Conservation (phyloP, 352 stramenopile species). For the Plasmopara muralis region DNA sequence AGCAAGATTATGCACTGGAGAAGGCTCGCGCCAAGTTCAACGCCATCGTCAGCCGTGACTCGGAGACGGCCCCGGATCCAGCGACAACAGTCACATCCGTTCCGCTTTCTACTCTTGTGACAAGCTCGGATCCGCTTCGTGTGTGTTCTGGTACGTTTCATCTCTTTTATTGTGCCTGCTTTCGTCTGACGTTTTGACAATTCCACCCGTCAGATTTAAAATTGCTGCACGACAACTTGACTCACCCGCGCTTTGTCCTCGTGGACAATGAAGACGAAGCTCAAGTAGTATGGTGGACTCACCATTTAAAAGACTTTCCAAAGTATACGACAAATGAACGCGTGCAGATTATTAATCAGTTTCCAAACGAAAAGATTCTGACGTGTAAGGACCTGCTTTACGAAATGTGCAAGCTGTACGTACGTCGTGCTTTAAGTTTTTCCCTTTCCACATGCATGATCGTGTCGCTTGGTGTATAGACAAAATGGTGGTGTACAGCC, state of each 20-base stretch:
- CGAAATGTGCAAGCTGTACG: conserved; percentile 54
- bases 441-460: not conserved
- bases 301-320: conserved; percentile 48
- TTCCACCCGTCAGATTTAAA: conserved; percentile 21
- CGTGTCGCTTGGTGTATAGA: conserved; percentile 8
- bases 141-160: conserved; percentile 28
- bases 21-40: conserved; percentile 29
- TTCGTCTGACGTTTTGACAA: conserved; percentile 1
- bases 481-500: conserved; percentile 36
- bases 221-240: conserved; percentile 36
- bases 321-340: conserved; percentile 36
- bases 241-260: conserved; percentile 31
- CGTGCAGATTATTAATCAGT: conserved; percentile 53
- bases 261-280: conserved; percentile 39
- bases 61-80: conserved; percentile 27
- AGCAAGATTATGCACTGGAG: conserved; percentile 31
- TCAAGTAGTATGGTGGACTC: conserved; percentile 43
- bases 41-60: conserved; percentile 33
- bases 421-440: not conserved
- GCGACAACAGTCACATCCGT: conserved; percentile 19
- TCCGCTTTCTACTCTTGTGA: conserved; percentile 23
- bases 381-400: conserved; percentile 57
- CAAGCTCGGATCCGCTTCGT: conserved; percentile 19
- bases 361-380: conserved; percentile 54
- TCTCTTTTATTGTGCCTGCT: not conserved